Evolutionary conservation across 768 basidiomycete genomes (phyloP), one percentile per base, ranked within the genome.

Genomic region (Boletus patriciae): DNA sequence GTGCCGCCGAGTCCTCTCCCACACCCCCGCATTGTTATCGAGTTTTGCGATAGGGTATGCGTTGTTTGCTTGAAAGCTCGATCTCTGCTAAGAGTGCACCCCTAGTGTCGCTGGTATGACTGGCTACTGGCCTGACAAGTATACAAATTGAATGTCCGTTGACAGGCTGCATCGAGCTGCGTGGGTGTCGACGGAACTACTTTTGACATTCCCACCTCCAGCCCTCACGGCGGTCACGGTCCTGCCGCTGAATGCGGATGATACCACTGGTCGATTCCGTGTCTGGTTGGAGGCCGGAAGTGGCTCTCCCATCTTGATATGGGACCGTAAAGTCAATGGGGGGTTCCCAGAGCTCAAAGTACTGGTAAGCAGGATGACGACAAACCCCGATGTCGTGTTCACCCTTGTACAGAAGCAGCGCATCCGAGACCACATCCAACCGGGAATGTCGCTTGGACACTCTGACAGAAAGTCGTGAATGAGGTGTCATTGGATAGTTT

Each of bases 121-220:
- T 51, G 21, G 31, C 27, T 47, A 43, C 16, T 40, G 8, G 11
- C 11, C 18, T 45, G 42, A 56, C 18, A 50, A 37, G 25, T 31
- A 12, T 23, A 1, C 23, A 4, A 23, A 42, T 43, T 60, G 12
- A 58, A 48, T 21, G 12, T 43, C 11, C 18, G 15, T 47, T 45
- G 43, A 42, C 49, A 95, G 94, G 94, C 80, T 94, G 38, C 94
- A 95, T 63, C 82, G 94, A 64, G 94, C 95, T 33, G 86, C 84
- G 12, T 98, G 95, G 95, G 81, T 87, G n/a, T 89, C 92, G 59
- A 97, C 94, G 0, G 95, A 97, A 64, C 79, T 98, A 16, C 82
- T 94, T 63, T 73, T 96, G 36, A 97, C 95, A 1, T 98, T 98
- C 71, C 89, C 93, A 12, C 83, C 91, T 27, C 93, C 93, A 0